phyloP scores from a whole-genome alignment of 2,329 filamentous ascomycete species.

The Hymenoscyphus salicellus region DNA sequence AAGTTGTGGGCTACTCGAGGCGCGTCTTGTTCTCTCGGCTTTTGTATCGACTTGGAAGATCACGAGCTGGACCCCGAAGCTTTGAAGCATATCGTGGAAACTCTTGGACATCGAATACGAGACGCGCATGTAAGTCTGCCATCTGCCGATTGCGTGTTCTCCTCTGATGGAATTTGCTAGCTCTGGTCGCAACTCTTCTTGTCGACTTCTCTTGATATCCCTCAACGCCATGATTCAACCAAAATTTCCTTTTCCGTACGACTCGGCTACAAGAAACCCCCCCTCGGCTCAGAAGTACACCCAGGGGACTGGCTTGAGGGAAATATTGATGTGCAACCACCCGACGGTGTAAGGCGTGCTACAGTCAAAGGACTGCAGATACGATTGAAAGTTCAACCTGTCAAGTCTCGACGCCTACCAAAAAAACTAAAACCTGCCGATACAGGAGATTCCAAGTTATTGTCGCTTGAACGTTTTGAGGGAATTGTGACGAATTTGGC shows the following conservation, averaged over 20 bases:
- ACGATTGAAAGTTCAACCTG: constrained; percentile 21
- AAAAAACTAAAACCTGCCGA: constrained; percentile 2
- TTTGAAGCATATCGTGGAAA: constrained; percentile 14
- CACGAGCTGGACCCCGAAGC: constrained; percentile 10
- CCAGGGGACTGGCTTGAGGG: constrained; percentile 14
- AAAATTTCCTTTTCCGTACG: constrained; percentile 20
- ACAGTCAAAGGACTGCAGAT: constrained; percentile 26
- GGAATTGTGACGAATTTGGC: constrained; percentile 9
- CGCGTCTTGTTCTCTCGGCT: constrained; percentile 22
- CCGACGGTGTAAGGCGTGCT: constrained; percentile 19
- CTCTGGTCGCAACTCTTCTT: constrained; percentile 30
- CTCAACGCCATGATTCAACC: neutral
- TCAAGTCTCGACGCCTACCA: neutral
- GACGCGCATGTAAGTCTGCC: constrained; percentile 24
- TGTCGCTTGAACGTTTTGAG: neutral
- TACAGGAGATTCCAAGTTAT: constrained; percentile 1
- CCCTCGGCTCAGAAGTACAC: neutral
- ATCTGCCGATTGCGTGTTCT: neutral
- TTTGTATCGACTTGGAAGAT: constrained; percentile 23
- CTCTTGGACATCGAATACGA: constrained; percentile 20
- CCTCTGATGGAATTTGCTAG: constrained; percentile 21
- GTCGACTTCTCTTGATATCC: constrained; percentile 20
- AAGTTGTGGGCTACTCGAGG: constrained; percentile 28
- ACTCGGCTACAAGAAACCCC: constrained; percentile 20
- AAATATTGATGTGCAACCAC: constrained; percentile 22